These are phyloP conservation scores for sunflower (Helianthus annuus) DNA, from an alignment of 129 eudicot species.

Conservation along the genomic window HanXRQr2.0-SUNRISE NC_035436.2:164696563-164697062, in stretches of 20 bases:
- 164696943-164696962: constrained; percentile 66
- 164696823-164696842: constrained; percentile 15
- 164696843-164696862: constrained; percentile 25
- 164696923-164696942: constrained; percentile 34
- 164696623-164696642: no score
- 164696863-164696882: constrained; percentile 5
- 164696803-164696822: background rate
- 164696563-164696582: no score
- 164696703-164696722: no score
- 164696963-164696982: constrained; percentile 59
- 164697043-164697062: background rate
- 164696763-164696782: background rate
- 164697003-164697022: constrained; percentile 98
- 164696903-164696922: constrained; percentile 16
- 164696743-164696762: background rate
- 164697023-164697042: constrained; percentile 64
- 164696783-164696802: background rate
- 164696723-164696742: background rate
- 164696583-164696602: no score
- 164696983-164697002: constrained; percentile 92
- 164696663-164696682: no score
- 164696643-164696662: no score
- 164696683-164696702: no score
- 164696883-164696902: constrained; percentile 6
- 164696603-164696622: no score